A percentile compares a stretch with the other conserved stretches of the same genome.
phyloP scores from a whole-genome alignment of 106 monocot species.

The Cymbidium sinense region DNA sequence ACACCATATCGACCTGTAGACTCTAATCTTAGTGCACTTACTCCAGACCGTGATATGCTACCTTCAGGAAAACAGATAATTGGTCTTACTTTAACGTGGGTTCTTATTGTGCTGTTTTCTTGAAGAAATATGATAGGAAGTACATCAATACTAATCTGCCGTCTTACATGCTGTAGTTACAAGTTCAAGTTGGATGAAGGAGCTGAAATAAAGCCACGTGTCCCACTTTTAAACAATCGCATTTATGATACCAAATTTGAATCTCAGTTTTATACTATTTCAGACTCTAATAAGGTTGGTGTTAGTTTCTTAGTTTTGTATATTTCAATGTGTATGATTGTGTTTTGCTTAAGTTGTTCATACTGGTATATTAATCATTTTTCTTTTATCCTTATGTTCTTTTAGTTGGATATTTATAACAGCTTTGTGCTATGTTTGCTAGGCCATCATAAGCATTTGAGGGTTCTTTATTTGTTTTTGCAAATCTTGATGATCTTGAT shows the following conservation, averaged over 20 bases:
- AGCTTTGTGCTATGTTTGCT: neutral
- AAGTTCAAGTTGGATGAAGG: conserved; percentile 91
- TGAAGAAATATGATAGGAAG: neutral
- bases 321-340: neutral
- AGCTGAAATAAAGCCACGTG: conserved; percentile 72
- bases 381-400: neutral
- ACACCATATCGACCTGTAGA: conserved; percentile 76
- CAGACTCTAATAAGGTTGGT: conserved; percentile 77
- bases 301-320: neutral
- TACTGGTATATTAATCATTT: neutral
- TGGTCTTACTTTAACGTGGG: conserved; percentile 63
- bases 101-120: conserved; percentile 5
- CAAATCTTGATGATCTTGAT: neutral
- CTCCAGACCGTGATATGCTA: conserved; percentile 62
- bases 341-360: neutral
- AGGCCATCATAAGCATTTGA: neutral
- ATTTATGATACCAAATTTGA: conserved; percentile 91
- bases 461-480: neutral
- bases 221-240: conserved; percentile 80
- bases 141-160: neutral
- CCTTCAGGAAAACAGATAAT: conserved; percentile 87
- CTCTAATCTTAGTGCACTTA: conserved; percentile 49
- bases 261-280: conserved; percentile 85
- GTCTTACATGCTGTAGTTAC: conserved; percentile 43
- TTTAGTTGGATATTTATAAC: neutral